Percentiles rank a stretch among this genome's conserved stretches.
These are phyloP conservation scores for Pleurotus tuoliensis DNA, from an alignment of 768 basidiomycete species.

Conservation along the genomic window DNA sequence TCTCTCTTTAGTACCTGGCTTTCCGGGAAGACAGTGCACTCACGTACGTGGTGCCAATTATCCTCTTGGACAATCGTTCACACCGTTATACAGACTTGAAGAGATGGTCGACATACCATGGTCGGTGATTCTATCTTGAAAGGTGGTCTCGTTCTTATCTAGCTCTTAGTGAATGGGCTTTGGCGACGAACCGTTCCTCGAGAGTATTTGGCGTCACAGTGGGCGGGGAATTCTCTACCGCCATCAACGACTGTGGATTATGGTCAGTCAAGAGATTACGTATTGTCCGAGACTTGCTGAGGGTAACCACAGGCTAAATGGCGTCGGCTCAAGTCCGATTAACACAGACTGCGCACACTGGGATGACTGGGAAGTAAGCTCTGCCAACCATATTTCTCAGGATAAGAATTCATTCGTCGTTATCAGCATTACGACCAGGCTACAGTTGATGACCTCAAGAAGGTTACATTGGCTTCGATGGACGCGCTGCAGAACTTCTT, in stretches of 20 bases:
- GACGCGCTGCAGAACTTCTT: slow-evolving; percentile 90
- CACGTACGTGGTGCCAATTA: slow-evolving; percentile 29
- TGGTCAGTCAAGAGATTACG: slow-evolving; percentile 37
- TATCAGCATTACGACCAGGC: slow-evolving; percentile 49
- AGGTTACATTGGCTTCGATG: slow-evolving; percentile 79
- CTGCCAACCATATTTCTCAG: slow-evolving; percentile 2
- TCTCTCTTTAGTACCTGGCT: slow-evolving; percentile 35
- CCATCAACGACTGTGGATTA: slow-evolving; percentile 73
- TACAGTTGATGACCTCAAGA: slow-evolving; percentile 54
- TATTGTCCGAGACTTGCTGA: no score
- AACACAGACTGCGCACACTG: slow-evolving; percentile 34
- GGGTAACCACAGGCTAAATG: slow-evolving; percentile 34
- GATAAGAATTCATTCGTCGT: slow-evolving; percentile 1
- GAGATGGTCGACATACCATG: slow-evolving; percentile 40
- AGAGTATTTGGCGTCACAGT: slow-evolving; percentile 70
- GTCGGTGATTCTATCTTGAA: slow-evolving; percentile 22
- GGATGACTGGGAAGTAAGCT: slow-evolving; percentile 42
- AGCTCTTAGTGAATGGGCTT: slow-evolving; percentile 38
- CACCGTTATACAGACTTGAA: slow-evolving; percentile 27
- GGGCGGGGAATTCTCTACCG: slow-evolving; percentile 82
- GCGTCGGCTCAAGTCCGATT: slow-evolving; percentile 34
- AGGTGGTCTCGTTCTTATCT: slow-evolving; percentile 17
- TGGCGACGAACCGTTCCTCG: slow-evolving; percentile 58
- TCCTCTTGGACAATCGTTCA: slow-evolving; percentile 5
- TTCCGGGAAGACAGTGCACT: slow-evolving; percentile 35